These are phyloP conservation scores for Tothia fuscella DNA, from an alignment of 2,329 filamentous ascomycete genomes.

Conservation along the genomic window DNA sequence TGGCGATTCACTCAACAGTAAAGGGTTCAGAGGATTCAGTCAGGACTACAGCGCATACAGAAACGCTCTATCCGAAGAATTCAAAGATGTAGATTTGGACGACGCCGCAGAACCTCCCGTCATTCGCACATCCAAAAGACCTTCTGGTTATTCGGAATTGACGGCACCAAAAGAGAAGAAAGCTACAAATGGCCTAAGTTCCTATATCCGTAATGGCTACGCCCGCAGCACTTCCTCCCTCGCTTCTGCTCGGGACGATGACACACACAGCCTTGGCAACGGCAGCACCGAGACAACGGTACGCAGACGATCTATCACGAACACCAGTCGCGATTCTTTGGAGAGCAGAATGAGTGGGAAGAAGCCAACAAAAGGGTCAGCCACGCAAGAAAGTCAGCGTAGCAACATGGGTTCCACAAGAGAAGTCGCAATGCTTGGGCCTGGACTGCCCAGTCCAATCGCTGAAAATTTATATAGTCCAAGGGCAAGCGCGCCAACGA, in stretches of 20 bases:
- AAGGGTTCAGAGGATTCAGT: conserved; percentile 42
- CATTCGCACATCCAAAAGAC: conserved; percentile 69
- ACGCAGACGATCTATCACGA: conserved; percentile 17
- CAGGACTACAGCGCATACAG: conserved; percentile 47
- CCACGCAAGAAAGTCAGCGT: too few relatives aligned
- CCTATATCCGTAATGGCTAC: conserved; percentile 2
- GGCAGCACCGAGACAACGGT: conserved; percentile 27
- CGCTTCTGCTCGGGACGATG: conserved; percentile 16
- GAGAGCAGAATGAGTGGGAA: conserved; percentile 25
- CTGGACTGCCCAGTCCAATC: background rate
- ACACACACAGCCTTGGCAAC: conserved; percentile 26
- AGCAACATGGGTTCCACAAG: background rate
- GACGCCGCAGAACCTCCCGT: conserved; percentile 55
- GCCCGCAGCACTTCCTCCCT: conserved; percentile 17
- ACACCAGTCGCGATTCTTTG: conserved; percentile 22
- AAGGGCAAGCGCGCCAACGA: too few relatives aligned
- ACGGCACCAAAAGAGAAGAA: conserved; percentile 47
- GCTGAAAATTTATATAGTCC: conserved; percentile 8
- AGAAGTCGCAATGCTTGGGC: background rate
- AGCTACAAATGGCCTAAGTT: background rate
- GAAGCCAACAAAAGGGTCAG: conserved; percentile 2
- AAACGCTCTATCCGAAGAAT: conserved; percentile 37
- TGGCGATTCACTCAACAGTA: conserved; percentile 14
- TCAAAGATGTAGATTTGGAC: conserved; percentile 40
- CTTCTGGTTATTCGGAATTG: conserved; percentile 60